A percentile compares a stretch with the other conserved stretches of the same genome.
These are phyloP conservation scores for Phyllostachys edulis DNA, from an alignment of 176 grass and related monocot species.

Conservation along the genomic window DNA sequence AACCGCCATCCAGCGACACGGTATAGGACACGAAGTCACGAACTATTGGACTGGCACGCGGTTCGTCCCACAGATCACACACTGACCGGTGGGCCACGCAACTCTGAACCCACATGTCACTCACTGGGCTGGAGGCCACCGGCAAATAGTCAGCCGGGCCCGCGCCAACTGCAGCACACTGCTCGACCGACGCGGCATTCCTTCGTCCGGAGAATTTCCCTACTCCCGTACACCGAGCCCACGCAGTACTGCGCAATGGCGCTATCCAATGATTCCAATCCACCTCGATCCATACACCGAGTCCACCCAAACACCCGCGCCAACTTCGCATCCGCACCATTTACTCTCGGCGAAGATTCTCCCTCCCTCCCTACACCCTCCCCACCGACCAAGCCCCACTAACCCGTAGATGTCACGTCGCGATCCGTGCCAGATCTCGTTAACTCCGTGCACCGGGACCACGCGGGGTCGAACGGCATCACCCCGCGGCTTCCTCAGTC, in stretches of 20 bases:
- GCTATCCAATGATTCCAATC: too few species aligned
- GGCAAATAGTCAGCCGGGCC: constrained; percentile 11
- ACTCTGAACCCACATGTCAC: background rate
- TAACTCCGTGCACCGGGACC: background rate
- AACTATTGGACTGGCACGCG: background rate
- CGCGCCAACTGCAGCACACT: background rate
- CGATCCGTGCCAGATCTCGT: background rate
- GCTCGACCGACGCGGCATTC: constrained; percentile 25
- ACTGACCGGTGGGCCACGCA: background rate
- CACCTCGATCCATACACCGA: background rate
- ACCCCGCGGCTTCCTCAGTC: background rate
- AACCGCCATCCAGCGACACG: background rate
- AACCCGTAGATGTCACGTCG: background rate
- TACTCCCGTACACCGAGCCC: background rate
- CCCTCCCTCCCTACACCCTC: background rate
- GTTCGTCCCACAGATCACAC: background rate
- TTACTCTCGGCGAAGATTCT: constrained; percentile 5
- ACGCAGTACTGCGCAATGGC: background rate
- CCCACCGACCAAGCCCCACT: background rate
- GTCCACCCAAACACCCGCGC: background rate
- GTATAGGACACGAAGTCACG: background rate
- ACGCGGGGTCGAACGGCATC: background rate
- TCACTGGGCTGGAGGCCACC: background rate
- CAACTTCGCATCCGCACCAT: background rate
- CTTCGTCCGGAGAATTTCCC: too few species aligned